Conservation (phyloP, 2,329 filamentous ascomycete genomes). For the Alternaria panax region DNA sequence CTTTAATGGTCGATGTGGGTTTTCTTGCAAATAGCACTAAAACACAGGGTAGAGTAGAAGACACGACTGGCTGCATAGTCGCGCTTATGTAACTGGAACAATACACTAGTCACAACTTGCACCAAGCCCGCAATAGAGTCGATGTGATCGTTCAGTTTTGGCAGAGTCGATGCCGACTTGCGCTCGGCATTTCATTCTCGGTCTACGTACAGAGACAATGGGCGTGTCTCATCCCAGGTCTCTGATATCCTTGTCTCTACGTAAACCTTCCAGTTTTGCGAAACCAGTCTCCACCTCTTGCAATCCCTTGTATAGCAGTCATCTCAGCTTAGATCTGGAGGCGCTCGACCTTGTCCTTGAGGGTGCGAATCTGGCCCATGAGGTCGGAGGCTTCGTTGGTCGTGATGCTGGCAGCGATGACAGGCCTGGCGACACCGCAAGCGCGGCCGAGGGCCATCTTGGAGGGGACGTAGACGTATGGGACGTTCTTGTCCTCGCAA, state of each 20-base stretch:
- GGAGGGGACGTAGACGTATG: slow-evolving; percentile 68
- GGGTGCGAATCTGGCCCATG: slow-evolving; percentile 81
- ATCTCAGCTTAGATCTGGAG: slow-evolving; percentile 76
- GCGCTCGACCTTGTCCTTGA: slow-evolving; percentile 96
- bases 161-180: slow-evolving; percentile 33
- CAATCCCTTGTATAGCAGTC: background rate
- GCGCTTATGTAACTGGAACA: background rate
- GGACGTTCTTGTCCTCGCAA: slow-evolving; percentile 82
- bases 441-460: slow-evolving; percentile 78
- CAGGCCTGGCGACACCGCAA: slow-evolving; percentile 85
- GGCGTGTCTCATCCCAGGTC: slow-evolving; percentile 28
- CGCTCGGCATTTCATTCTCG: slow-evolving; percentile 37
- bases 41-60: background rate
- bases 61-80: background rate
- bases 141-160: background rate
- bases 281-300: background rate
- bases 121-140: background rate
- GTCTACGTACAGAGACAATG: slow-evolving; percentile 28
- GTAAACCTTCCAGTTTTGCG: slow-evolving; percentile 25
- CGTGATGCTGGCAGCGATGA: slow-evolving; percentile 88
- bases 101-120: background rate
- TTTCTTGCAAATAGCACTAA: background rate
- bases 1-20: background rate
- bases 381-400: slow-evolving; percentile 65
- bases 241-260: slow-evolving; percentile 18